Evolutionary conservation across 163 green algal genomes (phyloP).

Genomic region (Scenedesmus sp.): DNA sequence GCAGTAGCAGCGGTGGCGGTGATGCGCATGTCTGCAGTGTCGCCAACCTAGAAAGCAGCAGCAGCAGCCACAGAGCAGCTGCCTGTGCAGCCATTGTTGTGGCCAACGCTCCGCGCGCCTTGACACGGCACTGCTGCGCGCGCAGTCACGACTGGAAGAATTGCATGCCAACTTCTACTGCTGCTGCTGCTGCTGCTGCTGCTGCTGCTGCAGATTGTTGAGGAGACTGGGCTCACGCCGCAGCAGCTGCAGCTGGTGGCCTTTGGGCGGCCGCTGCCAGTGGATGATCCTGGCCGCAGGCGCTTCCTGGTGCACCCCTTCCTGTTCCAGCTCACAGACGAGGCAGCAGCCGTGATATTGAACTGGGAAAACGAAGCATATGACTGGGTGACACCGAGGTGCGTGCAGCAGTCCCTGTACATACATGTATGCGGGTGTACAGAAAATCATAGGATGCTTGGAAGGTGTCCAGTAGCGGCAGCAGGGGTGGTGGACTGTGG

Average conservation of each 20-base stretch:
- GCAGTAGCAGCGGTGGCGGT: too few species aligned
- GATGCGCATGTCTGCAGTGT: too few species aligned
- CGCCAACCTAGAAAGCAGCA: too few species aligned
- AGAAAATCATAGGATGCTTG: too few species aligned
- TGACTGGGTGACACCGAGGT: conserved; percentile 48
- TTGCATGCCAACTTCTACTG: too few species aligned
- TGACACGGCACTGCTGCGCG: neutral
- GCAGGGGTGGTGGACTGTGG: too few species aligned
- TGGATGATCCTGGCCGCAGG: conserved; percentile 43
- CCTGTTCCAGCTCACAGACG: conserved; percentile 47
- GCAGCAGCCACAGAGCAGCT: neutral
- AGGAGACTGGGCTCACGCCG: conserved; percentile 50
- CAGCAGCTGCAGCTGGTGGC: conserved; percentile 49
- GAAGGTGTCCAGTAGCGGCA: too few species aligned
- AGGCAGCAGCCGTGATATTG: conserved; percentile 23
- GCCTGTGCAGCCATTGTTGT: neutral
- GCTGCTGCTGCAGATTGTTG: conserved; percentile 42
- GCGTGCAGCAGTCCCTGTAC: neutral
- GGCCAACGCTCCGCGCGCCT: neutral
- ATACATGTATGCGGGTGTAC: too few species aligned
- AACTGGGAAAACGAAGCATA: conserved; percentile 65
- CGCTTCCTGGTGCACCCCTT: conserved; percentile 65
- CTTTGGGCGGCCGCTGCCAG: conserved; percentile 54
- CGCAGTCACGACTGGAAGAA: neutral
- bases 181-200: neutral